Evolutionary conservation across 768 basidiomycete genomes (phyloP), one percentile per base, ranked within the genome.

Genomic region (Pholiota microspora): DNA sequence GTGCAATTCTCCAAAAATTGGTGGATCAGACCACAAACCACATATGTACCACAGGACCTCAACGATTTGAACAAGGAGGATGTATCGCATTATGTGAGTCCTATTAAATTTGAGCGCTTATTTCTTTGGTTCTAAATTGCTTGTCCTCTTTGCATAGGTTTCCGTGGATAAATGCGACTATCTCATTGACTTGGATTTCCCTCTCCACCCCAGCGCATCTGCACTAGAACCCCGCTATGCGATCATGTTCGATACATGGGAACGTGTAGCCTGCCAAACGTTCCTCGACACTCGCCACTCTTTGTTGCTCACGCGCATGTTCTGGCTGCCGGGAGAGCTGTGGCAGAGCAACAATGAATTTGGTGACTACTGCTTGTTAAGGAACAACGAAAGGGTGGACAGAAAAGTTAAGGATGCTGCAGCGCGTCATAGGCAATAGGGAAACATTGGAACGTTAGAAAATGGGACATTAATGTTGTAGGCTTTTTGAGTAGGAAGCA

Each of bases 61-160:
- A 99, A 99, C 68, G 94, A 97, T 64, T 68, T 90, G 53, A 99
- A 99, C 70, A 75, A 75, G 58, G 94, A 95, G 64, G 88, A 88
- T 59, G 63, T 68, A 0, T 83, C 83, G 35, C 86, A 85, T 59
- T 95, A 93, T 71, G 96, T 97, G 65, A 66, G 69, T 67, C 36
- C 56, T 51, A 40, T 51, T 38, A 28, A 27, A 42, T 23, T n/a
- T 28, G 15, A 40, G 52, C 32, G 31, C 55, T 56, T 47, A 54
- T 27, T 29, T 12, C 21, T 4, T 25, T 52, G 7, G 10, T 50
- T 13, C 28, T 35, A 23, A 2, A 42, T 12, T 6, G n/a, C 7
- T 8, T 16, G n/a, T 42, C 2, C 5, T 5, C 18, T 24, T 9
- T 45, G 4, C 45, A 6, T 35, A 89, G 96, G 86, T 91, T 28